A percentile compares a stretch with the other conserved stretches of the same genome.
These are phyloP conservation scores for Delonix regia DNA, from an alignment of 306 rosid species.

Conservation along the genomic window DNA sequence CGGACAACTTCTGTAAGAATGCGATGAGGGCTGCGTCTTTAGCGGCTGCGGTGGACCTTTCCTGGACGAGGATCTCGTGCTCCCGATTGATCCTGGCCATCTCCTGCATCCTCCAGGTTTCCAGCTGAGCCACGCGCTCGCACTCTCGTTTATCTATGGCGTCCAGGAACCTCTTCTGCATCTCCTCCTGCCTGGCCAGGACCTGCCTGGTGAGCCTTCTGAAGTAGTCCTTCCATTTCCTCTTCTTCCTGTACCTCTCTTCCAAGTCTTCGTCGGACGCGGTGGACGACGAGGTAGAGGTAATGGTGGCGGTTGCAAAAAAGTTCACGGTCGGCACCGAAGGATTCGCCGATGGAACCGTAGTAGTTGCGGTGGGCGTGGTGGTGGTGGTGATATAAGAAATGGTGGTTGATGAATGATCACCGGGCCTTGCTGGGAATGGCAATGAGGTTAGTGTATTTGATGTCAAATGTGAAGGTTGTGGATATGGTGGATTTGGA, in stretches of 20 bases:
- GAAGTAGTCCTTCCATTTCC: conserved; percentile 87
- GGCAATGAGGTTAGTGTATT: conserved; percentile 7
- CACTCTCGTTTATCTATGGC: conserved; percentile 66
- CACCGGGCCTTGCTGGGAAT: conserved; percentile 37
- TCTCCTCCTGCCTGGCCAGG: conserved; percentile 72
- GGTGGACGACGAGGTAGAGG: conserved; percentile 71
- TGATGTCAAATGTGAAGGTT: conserved; percentile 27
- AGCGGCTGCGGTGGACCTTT: conserved; percentile 66
- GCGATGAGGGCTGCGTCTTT: conserved; percentile 76
- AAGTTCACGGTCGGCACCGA: conserved; percentile 44
- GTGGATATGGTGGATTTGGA: conserved; percentile 33
- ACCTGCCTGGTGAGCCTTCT: conserved; percentile 62
- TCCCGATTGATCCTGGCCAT: conserved; percentile 63
- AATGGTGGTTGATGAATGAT: conserved; percentile 25
- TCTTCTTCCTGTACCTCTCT: conserved; percentile 54
- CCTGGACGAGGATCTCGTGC: conserved; percentile 69
- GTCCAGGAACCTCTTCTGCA: conserved; percentile 74
- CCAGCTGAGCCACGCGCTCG: conserved; percentile 61
- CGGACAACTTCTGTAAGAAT: conserved; percentile 60
- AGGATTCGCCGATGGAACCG: conserved; percentile 55
- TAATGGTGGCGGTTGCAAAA: conserved; percentile 38
- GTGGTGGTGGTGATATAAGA: conserved; percentile 45
- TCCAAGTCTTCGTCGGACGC: conserved; percentile 78
- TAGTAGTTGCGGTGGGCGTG: conserved; percentile 20
- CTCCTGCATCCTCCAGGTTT: conserved; percentile 74